Evolutionary conservation across 345 rosid genomes (phyloP).

Genomic region (Fremontodendron californicum): DNA sequence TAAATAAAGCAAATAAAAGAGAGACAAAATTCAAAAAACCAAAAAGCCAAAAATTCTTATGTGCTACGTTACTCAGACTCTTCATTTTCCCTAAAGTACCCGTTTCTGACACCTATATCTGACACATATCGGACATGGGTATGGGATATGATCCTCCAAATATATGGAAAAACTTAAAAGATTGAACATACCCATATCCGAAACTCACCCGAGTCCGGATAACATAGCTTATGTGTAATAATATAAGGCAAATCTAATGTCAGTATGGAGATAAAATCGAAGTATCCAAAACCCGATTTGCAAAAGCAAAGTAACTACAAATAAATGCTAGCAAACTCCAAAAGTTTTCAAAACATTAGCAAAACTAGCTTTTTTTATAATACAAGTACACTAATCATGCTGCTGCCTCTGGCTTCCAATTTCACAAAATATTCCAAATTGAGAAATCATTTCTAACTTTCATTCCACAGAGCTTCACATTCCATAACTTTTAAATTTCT

Average conservation of each 20-base stretch:
- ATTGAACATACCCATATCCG: not conserved
- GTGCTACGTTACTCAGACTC: not conserved
- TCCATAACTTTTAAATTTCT: not conserved
- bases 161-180: not conserved
- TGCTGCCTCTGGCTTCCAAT: not conserved
- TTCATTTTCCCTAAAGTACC: not conserved
- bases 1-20: not conserved
- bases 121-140: not conserved
- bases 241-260: not conserved
- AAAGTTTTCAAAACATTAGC: not conserved
- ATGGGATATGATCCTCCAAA: not conserved
- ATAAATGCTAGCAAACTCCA: not conserved
- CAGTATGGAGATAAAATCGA: not conserved
- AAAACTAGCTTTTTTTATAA: not conserved
- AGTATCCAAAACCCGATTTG: not conserved
- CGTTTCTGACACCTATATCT: too few relatives aligned
- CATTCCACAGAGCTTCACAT: not conserved
- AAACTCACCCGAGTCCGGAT: not conserved
- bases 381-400: not conserved
- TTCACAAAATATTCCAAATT: not conserved
- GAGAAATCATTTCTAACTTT: not conserved
- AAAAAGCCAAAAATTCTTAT: not conserved
- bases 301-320: not conserved
- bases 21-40: not conserved
- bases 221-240: not conserved